Conservation (phyloP, 2,329 filamentous ascomycete genomes). For the Ustulina deusta region DNA sequence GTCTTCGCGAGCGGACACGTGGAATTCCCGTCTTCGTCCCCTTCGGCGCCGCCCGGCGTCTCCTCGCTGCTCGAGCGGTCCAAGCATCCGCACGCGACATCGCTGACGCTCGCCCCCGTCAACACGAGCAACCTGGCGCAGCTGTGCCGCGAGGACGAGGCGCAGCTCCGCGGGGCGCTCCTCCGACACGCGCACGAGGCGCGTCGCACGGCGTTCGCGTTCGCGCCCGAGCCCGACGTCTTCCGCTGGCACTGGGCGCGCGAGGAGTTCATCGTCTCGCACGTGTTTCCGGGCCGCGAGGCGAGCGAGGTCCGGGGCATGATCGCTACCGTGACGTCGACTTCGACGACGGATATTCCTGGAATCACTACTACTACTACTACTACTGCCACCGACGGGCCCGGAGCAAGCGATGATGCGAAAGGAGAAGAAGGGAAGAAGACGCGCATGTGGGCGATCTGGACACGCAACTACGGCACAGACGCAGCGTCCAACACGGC, state of each 20-base stretch:
- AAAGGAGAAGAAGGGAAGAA: not conserved
- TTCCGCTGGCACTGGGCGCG: slow-evolving; percentile 83
- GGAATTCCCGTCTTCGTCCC: slow-evolving; percentile 59
- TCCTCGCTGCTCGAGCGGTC: slow-evolving; percentile 41
- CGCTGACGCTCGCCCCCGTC: slow-evolving; percentile 57
- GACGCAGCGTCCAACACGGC: slow-evolving; percentile 58
- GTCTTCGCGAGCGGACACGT: slow-evolving; percentile 80
- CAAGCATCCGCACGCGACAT: not conserved
- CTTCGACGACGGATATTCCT: not conserved
- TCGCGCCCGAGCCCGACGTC: slow-evolving; percentile 75
- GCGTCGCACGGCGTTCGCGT: slow-evolving; percentile 68
- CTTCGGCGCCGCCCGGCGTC: slow-evolving; percentile 44
- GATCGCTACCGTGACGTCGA: slow-evolving; percentile 59
- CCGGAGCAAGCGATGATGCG: not conserved
- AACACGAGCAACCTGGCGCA: slow-evolving; percentile 69
- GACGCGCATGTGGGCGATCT: slow-evolving; percentile 77
- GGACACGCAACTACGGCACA: slow-evolving; percentile 74
- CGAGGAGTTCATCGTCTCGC: slow-evolving; percentile 80
- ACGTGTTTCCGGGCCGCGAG: slow-evolving; percentile 62
- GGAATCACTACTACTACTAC: too few species aligned
- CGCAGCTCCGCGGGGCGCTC: slow-evolving; percentile 68
- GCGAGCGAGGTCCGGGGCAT: slow-evolving; percentile 76
- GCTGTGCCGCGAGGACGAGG: slow-evolving; percentile 74
- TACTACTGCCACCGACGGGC: not conserved
- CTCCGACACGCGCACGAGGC: slow-evolving; percentile 49